A percentile compares a stretch with the other conserved stretches of the same genome.
These are phyloP conservation scores for Fusarium sp. DNA, from an alignment of 2,329 filamentous ascomycete genomes.

Conservation along the genomic window DNA sequence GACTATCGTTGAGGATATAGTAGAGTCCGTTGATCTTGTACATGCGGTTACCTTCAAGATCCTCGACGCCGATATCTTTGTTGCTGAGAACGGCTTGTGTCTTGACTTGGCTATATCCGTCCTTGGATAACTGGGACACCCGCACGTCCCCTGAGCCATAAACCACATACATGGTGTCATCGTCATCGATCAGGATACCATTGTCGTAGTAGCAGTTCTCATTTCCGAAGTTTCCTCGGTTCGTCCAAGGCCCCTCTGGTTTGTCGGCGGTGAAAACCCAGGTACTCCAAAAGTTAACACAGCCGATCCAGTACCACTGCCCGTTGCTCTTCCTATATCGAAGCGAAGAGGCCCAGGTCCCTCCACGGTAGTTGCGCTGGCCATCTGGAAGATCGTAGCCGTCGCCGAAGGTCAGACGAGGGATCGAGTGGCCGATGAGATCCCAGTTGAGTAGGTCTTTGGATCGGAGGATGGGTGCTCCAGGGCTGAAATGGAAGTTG, in stretches of 20 bases:
- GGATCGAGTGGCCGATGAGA: conserved; percentile 59
- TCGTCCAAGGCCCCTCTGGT: conserved; percentile 59
- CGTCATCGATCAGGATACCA: conserved; percentile 68
- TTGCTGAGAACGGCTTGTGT: conserved; percentile 59
- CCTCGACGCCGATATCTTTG: conserved; percentile 57
- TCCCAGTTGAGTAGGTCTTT: conserved; percentile 68
- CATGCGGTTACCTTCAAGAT: conserved; percentile 67
- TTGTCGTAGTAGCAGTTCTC: conserved; percentile 67
- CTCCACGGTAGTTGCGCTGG: conserved; percentile 62
- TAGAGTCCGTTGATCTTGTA: conserved; percentile 65
- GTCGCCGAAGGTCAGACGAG: conserved; percentile 59
- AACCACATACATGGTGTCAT: conserved; percentile 70
- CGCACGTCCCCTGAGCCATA: conserved; percentile 64
- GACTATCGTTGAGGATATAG: conserved; percentile 65
- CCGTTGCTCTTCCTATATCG: conserved; percentile 63
- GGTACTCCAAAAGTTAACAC: conserved; percentile 62
- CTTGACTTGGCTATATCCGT: conserved; percentile 61
- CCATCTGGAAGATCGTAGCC: conserved; percentile 59
- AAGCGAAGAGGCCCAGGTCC: conserved; percentile 68
- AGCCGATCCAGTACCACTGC: conserved; percentile 70
- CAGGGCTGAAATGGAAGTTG: conserved; percentile 68
- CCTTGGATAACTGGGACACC: conserved; percentile 63
- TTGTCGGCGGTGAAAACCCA: conserved; percentile 65
- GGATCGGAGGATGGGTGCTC: conserved; percentile 67
- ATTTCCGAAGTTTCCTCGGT: conserved; percentile 52